Conservation (phyloP, 345 rosid genomes). For the Draba incana region DNA sequence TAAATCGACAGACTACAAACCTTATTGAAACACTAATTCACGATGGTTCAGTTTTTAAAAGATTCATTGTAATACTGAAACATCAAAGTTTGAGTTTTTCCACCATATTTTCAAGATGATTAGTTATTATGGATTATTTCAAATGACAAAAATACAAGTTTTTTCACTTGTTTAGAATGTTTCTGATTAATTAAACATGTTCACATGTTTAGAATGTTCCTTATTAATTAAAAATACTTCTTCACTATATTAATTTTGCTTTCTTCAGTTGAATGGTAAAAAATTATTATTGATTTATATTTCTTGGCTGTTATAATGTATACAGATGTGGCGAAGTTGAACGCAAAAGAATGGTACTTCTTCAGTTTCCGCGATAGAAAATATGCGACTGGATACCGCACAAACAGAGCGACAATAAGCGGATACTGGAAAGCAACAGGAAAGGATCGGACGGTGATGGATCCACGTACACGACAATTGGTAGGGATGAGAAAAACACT, state of each 20-base stretch:
- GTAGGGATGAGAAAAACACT: slow-evolving; percentile 99
- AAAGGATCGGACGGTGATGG: slow-evolving; percentile 83
- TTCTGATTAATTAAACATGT: too few relatives aligned
- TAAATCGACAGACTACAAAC: not conserved
- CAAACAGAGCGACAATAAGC: slow-evolving; percentile 77
- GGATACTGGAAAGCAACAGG: slow-evolving; percentile 99
- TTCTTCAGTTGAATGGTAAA: too few relatives aligned
- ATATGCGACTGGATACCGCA: slow-evolving; percentile 89
- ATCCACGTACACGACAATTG: slow-evolving; percentile 59
- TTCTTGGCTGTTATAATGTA: slow-evolving; percentile 1
- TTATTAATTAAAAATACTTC: too few relatives aligned
- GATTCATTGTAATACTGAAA: too few relatives aligned
- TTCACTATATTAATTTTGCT: too few relatives aligned
- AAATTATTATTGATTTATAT: not conserved
- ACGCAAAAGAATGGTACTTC: slow-evolving; percentile 95
- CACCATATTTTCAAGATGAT: too few relatives aligned
- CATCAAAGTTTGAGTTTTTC: too few relatives aligned
- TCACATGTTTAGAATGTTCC: too few relatives aligned
- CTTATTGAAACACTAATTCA: not conserved
- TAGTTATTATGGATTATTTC: too few relatives aligned
- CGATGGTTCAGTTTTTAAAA: too few relatives aligned
- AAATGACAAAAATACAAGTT: too few relatives aligned
- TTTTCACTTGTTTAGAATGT: too few relatives aligned
- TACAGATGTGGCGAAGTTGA: slow-evolving; percentile 90
- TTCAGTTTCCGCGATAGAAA: slow-evolving; percentile 94